Base-by-base conservation (phyloP, 2,329 filamentous ascomycete species). In the Nannizziopsis barbatae region DNA sequence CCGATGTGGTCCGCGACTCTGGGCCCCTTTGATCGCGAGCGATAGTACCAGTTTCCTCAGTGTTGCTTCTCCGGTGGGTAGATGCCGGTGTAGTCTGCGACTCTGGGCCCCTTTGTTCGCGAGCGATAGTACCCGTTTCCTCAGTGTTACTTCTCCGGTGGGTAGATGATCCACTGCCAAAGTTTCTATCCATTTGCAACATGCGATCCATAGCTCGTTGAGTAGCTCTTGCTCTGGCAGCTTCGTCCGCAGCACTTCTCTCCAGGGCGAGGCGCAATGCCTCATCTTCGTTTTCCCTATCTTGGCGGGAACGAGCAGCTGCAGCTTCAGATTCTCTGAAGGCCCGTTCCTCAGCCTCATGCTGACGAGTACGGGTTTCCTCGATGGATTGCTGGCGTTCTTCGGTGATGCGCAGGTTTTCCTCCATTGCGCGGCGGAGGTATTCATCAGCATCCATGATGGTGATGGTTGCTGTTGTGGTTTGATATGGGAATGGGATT, bases 361-460 rank as follows among this genome's bases (percentile, higher is more conserved):
- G 42, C 4, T 37, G 8, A 3, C n/a, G 31, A 18, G 17, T 20
- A 22, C 45, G 20, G 1, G 36, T 32, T 5, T 51, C 50, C 4
- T 49, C 36, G n/a, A 41, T 5, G 11, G 11, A 18, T n/a, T 31
- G 50, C 27, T 49, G 47, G n/a, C 49, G 52, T 20, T 46, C 11
- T 38, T 51, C 42, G 15, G 47, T 46, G 5, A 54, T 9, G 18
- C 30, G 45, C 11, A 52, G 30, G 15, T 43, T 52, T 33, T 52
- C 52, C 36, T 51, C 47, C 31, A 54, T 40, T n/a, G 52, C 52
- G 8, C 31, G 39, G 9, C 47, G 41, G 37, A 55, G 52, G 12
- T 39, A 42, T 30, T 52, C 47, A 15, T 51, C 49, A 11, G 50
- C 51, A 18, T 50, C 50, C 46, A 49, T 49, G 8, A n/a, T 17